Evolutionary conservation across 2,329 filamentous ascomycete species (phyloP), one percentile per base, ranked within the genome.

Genomic region (Pyricularia pennisetigena): DNA sequence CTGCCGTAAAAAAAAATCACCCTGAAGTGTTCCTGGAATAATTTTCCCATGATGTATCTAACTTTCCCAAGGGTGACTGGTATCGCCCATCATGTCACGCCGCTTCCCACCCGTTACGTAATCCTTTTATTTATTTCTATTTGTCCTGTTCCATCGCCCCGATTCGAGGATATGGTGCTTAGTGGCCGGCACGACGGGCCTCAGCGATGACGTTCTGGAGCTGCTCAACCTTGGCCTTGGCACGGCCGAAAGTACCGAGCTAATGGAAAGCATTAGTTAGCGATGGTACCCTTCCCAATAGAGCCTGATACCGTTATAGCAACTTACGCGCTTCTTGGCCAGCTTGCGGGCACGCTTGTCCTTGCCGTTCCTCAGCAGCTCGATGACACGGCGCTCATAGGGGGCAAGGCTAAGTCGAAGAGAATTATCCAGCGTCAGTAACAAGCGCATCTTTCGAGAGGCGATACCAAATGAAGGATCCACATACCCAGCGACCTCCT

Each of bases 141-240:
- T 61, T 29, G 8, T 28, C 20, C 12, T 62, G 2, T 16, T 20
- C 12, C 59, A 29, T 29, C 24, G 24, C 16, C 26, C 59, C 14
- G 12, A 20, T 23, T 29, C 23, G 24, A 66, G 23, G 12, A 66
- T 12, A 10, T 54, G 30, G 23, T 63, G 57, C 32, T 87, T 87
- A 88, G 82, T 88, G 85, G 75, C 77, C 83, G 72, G 81, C 79
- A 76, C 85, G 82, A 84, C 94, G 94, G 80, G 94, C 90, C 87
- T 98, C 95, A 78, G 94, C 93, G 81, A 99, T 99, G 83, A 99
- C 92, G 79, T 92, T 89, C 85, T 93, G 92, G 85, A 99, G 93
- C 86, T 98, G 94, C 82, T 99, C 95, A 76, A 99, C 95, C 94
- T 99, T 99, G 82, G 88, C 90, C 94, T 99, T 99, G 80, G 94